Conservation (phyloP, 805 yeast genomes). For the Saturnispora saitoi region DNA sequence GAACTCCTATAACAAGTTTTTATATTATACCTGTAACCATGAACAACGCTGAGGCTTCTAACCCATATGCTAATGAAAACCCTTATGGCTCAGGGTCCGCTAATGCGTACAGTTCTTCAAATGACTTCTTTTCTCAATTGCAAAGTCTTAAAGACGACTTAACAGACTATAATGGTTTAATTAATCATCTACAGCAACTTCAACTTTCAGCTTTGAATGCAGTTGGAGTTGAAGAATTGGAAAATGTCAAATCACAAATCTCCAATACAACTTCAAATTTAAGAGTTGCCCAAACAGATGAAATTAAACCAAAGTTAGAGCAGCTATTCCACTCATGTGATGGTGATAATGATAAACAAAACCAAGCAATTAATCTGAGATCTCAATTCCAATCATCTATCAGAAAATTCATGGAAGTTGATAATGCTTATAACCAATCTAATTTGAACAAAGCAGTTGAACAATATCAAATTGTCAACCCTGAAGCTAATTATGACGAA, state of each 20-base stretch:
- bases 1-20: background rate
- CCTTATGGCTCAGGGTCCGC: slow-evolving; percentile 3
- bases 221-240: slow-evolving; percentile 61
- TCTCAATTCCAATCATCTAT: slow-evolving; percentile 77
- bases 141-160: slow-evolving; percentile 61
- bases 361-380: slow-evolving; percentile 86
- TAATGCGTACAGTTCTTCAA: background rate
- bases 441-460: slow-evolving; percentile 84
- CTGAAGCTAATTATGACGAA: slow-evolving; percentile 76
- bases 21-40: background rate
- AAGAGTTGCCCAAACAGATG: slow-evolving; percentile 56
- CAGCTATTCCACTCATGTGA: slow-evolving; percentile 62
- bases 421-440: slow-evolving; percentile 76
- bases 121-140: slow-evolving; percentile 60
- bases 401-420: slow-evolving; percentile 79
- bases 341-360: slow-evolving; percentile 69
- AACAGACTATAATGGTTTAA: slow-evolving; percentile 59
- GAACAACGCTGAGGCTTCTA: background rate
- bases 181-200: slow-evolving; percentile 59
- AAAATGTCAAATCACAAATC: slow-evolving; percentile 61
- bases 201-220: slow-evolving; percentile 68
- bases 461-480: slow-evolving; percentile 85
- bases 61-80: slow-evolving; percentile 11
- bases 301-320: slow-evolving; percentile 70
- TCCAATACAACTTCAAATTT: slow-evolving; percentile 75